Percentiles rank a stretch among this genome's conserved stretches.
phyloP scores from a whole-genome alignment of 2,329 filamentous ascomycete species.

The Fusarium multiceps region DNA sequence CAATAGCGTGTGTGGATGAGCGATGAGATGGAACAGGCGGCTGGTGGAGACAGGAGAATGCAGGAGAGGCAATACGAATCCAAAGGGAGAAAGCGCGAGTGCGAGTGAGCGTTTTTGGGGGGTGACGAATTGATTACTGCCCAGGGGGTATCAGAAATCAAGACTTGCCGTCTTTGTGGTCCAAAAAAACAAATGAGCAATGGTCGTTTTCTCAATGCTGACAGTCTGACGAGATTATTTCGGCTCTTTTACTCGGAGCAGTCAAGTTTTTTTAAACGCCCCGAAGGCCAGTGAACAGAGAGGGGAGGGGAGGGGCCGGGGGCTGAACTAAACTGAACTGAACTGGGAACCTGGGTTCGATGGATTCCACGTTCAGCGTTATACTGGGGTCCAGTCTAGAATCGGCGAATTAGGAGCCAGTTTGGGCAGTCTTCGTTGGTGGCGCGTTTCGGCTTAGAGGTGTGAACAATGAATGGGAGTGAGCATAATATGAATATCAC shows the following conservation, averaged over 20 bases:
- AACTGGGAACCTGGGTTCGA: conserved; percentile 21
- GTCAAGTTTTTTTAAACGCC: neutral
- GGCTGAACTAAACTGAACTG: neutral
- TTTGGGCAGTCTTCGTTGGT: conserved; percentile 25
- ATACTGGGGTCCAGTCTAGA: conserved; percentile 25
- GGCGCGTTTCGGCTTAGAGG: conserved; percentile 29
- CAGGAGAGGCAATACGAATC: conserved; percentile 30
- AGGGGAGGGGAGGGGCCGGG: conserved; percentile 7
- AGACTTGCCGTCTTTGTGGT: neutral
- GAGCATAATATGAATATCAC: conserved; percentile 7
- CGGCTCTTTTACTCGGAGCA: neutral
- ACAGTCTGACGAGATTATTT: neutral
- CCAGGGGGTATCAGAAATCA: neutral
- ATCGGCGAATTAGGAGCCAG: conserved; percentile 14
- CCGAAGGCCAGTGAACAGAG: neutral
- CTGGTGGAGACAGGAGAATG: conserved; percentile 30
- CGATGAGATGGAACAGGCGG: conserved; percentile 2
- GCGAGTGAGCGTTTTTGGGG: conserved; percentile 29
- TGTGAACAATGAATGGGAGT: conserved; percentile 10
- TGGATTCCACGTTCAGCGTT: conserved; percentile 10
- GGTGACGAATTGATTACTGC: conserved; percentile 9
- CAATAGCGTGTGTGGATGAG: conserved; percentile 20
- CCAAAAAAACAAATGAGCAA: neutral
- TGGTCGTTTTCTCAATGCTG: neutral
- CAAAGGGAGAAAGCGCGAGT: conserved; percentile 30